Base-by-base conservation (phyloP, 2,329 filamentous ascomycete species). In the Colletotrichum neosansevieriae region DNA sequence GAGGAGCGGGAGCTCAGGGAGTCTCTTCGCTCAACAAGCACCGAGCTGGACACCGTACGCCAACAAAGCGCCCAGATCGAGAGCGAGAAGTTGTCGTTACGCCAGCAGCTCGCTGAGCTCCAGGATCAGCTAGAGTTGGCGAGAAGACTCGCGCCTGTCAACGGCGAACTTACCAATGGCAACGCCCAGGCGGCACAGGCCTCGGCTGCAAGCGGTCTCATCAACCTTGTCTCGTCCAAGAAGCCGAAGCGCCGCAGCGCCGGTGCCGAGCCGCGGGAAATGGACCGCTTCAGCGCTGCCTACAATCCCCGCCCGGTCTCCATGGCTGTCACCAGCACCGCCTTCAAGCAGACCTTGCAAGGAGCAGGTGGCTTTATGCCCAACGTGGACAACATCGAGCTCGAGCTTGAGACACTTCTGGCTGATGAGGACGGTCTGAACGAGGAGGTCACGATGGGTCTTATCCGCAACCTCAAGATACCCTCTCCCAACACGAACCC, bases 401-500 rank as follows among this genome's bases (percentile, higher is more conserved):
- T 94, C 79, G 97, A 99, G 82, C 88, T 99, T 67, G 95, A 98
- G 82, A 92, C 92, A 72, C 88, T 99, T 62, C 89, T 99, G 72
- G 94, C 94, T 50, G 95, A 98, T 76, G 96, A 99, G 80, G 94
- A 98, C 74, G 93, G 92, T 70, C 86, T 99, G 72, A 98, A 99
- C 75, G 94, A 98, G 74, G 96, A 99, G 82, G 94, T 99, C 58
- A 96, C 94, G 0, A 92, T 98, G 87, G 96, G 96, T 70, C 86
- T 99, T 70, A 98, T 99, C 79, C 91, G 92, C 77, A 98, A 98
- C 78, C 88, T 99, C 73, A 98, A 97, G 87, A 98, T 99, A 71
- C 96, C 96, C 19, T 90, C 91, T 11, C 95, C 96, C 51, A 93
- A 90, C 76, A 91, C 92, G 38, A 95, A 89, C 60, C 94, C 95